Evolutionary conservation across 331 rosid species (phyloP), one percentile per base, ranked within the genome.

Genomic region (Prunus yedoensis): DNA sequence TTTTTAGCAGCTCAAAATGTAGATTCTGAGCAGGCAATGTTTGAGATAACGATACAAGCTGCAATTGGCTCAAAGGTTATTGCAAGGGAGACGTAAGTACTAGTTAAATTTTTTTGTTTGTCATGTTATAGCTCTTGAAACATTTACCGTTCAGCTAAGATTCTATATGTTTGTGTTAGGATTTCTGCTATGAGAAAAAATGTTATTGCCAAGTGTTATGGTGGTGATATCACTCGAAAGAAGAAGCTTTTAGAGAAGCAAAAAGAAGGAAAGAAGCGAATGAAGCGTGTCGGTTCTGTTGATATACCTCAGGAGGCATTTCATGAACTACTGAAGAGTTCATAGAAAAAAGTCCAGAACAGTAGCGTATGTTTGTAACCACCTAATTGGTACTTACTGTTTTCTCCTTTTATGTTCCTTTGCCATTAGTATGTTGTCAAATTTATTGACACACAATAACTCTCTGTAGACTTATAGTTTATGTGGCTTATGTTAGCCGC

Each of bases 231-330:
- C 72, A 72, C 87, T 17, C 88, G 97, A 63, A 94, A 94, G 84
- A 89, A 83, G 88, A 94, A 94, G 87, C 89, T 94, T 27, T 85
- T 94, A 86, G 99, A 94, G 81, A 94, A 92, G 84, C 99, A 94
- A 73, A 94, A 92, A 80, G 99, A 94, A 90, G 99, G 97, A 67
- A 94, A 94, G 83, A 94, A 92, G 87, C 83, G 97, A 86, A 94
- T 94, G 99, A 94, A 94, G 80, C 96, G 93, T 1, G 85, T 94
- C 56, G 99, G 99, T 35, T 94, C 99, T 27, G 91, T 94, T 68
- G 97, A 94, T 83, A 83, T 92, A 82, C 99, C 99, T 49, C 99
- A 94, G 73, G 97, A 94, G 83, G 99, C 99, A 71, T 92, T 94
- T 77, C 92, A 92, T 80, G 89, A 94, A 75, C 87, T 92, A 61